Percentiles rank a stretch among this genome's conserved stretches.
phyloP scores from a whole-genome alignment of 2,329 filamentous ascomycete genomes.

The Emmonsia crescens region DNA sequence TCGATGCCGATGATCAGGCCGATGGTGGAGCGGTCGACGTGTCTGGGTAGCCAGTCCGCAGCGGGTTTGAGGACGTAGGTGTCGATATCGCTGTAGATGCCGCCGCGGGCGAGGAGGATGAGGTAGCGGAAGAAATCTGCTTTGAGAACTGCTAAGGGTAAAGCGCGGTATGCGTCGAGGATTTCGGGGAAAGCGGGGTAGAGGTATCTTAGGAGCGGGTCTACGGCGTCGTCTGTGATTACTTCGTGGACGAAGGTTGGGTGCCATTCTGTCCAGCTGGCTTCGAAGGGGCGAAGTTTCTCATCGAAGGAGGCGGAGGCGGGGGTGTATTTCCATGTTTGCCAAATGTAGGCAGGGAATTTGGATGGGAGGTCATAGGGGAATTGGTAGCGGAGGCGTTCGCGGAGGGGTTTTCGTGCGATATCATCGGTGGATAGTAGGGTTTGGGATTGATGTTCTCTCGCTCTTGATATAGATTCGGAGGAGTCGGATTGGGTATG shows the following conservation, averaged over 20 bases:
- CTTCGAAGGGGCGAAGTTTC: conserved; percentile 69
- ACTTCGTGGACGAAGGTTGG: conserved; percentile 93
- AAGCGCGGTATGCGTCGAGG: conserved; percentile 60
- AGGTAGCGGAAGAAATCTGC: conserved; percentile 70
- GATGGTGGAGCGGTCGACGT: conserved; percentile 64
- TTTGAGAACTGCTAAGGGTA: conserved; percentile 65
- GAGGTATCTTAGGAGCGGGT: conserved; percentile 70
- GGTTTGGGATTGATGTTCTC: conserved; percentile 15
- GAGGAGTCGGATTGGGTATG: neutral
- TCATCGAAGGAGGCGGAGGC: conserved; percentile 63
- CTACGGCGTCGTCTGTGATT: conserved; percentile 79
- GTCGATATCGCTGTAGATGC: conserved; percentile 87
- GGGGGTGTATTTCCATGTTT: conserved; percentile 91
- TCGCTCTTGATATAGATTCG: neutral
- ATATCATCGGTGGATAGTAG: conserved; percentile 61
- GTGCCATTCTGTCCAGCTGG: conserved; percentile 78
- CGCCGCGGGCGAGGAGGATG: conserved; percentile 64
- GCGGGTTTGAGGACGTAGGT: conserved; percentile 75
- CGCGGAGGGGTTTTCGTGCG: conserved; percentile 59
- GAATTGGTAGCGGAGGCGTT: conserved; percentile 84
- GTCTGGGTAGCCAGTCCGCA: conserved; percentile 72
- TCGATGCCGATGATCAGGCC: conserved; percentile 91
- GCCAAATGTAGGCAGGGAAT: conserved; percentile 98
- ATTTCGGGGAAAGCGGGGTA: conserved; percentile 76
- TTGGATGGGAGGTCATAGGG: conserved; percentile 80